These are phyloP conservation scores for Carex parvula DNA, from an alignment of 176 grass and related monocot species.

Conservation along the genomic window DNA sequence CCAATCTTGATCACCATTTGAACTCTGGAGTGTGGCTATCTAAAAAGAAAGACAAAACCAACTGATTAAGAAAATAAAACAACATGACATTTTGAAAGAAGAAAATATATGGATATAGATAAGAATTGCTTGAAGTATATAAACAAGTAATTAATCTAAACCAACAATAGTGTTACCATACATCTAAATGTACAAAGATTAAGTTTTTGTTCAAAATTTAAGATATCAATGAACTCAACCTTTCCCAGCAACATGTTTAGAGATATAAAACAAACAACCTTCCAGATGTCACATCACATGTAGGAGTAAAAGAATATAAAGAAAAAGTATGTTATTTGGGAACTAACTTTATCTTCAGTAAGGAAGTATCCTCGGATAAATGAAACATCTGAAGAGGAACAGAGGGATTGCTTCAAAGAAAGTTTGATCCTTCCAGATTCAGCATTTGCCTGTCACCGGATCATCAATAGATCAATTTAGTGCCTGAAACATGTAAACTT, in stretches of 20 bases:
- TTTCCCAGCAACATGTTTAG: not conserved
- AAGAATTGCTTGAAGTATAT: not conserved
- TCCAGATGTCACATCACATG: conserved; percentile 15
- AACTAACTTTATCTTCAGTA: conserved; percentile 68
- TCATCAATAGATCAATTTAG: conserved; percentile 4
- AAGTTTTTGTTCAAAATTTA: not conserved
- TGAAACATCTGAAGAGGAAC: conserved; percentile 63
- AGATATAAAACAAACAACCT: conserved; percentile 15
- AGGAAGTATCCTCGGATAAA: conserved; percentile 87
- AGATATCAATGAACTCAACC: conserved; percentile 10
- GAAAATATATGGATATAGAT: not conserved
- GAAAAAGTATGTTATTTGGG: not conserved
- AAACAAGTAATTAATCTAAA: not conserved
- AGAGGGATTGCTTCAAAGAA: conserved; percentile 81
- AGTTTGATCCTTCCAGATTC: conserved; percentile 80
- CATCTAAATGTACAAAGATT: not conserved
- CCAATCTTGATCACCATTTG: conserved; percentile 55
- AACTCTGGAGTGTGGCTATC: conserved; percentile 63
- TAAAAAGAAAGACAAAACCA: conserved; percentile 26
- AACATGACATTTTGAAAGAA: not conserved
- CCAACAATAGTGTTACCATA: not conserved
- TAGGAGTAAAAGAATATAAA: not conserved
- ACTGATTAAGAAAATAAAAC: conserved; percentile 9
- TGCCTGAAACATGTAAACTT: not conserved
- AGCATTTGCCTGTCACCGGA: conserved; percentile 49